Evolutionary conservation across 306 rosid genomes (phyloP).

Genomic region (Vigna trinervia): DNA sequence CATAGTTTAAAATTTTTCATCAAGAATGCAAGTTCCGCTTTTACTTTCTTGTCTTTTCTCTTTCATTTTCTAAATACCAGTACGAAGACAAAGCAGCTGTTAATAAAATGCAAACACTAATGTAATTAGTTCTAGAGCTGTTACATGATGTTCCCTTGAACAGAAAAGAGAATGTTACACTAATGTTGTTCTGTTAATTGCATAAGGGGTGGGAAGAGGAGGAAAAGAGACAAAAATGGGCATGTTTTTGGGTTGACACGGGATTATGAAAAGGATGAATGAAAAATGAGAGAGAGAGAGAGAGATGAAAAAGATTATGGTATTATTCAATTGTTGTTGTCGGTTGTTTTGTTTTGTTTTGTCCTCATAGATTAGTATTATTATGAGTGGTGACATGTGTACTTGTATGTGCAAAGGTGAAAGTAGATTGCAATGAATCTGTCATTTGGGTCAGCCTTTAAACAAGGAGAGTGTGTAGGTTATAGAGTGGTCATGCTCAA

Average conservation of each 20-base stretch:
- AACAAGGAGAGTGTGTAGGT: constrained; percentile 39
- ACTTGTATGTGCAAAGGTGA: constrained; percentile 37
- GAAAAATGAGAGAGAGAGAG: constrained; percentile 13
- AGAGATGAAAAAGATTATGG: constrained; percentile 48
- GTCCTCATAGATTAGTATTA: constrained; percentile 24
- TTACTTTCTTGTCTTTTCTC: background rate
- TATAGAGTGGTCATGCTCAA: constrained; percentile 47
- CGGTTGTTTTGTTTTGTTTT: constrained; percentile 39
- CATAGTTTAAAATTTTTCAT: constrained; percentile 21
- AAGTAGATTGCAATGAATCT: constrained; percentile 33
- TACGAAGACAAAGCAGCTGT: background rate
- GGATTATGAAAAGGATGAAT: constrained; percentile 11
- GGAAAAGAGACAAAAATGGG: constrained; percentile 28
- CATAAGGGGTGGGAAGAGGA: constrained; percentile 21
- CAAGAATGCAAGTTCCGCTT: constrained; percentile 34
- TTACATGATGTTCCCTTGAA: background rate
- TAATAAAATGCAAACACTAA: constrained; percentile 9
- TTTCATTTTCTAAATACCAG: background rate
- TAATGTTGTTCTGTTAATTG: background rate
- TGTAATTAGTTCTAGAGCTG: background rate
- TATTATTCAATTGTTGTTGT: constrained; percentile 59
- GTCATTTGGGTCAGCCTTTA: constrained; percentile 37
- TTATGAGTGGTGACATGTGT: constrained; percentile 45
- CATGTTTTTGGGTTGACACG: constrained; percentile 16
- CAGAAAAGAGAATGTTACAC: constrained; percentile 26